phyloP scores from a whole-genome alignment of 768 basidiomycete species.

The Glaciozyma antarctica region DNA sequence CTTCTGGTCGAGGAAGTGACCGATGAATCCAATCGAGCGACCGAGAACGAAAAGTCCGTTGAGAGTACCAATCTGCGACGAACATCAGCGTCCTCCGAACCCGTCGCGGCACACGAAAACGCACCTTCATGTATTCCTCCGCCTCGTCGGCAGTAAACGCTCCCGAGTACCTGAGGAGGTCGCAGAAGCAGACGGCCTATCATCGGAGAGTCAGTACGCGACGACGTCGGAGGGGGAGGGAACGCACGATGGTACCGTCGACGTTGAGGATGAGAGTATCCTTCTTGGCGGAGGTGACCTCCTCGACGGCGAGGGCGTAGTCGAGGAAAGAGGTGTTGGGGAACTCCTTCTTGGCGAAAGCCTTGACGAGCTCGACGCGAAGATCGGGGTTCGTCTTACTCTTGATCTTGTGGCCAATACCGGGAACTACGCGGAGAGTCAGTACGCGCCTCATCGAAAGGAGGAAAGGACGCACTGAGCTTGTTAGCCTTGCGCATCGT shows the following conservation, averaged over 20 bases:
- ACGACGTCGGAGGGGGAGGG: slow-evolving; percentile 3
- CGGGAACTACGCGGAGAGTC: slow-evolving; percentile 49
- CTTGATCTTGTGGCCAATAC: slow-evolving; percentile 99
- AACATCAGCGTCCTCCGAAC: background rate
- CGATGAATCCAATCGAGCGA: slow-evolving; percentile 94
- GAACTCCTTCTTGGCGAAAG: slow-evolving; percentile 92
- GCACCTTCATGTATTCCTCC: slow-evolving; percentile 74
- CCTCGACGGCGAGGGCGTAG: slow-evolving; percentile 83
- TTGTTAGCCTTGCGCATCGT: slow-evolving; percentile 45
- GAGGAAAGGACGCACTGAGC: slow-evolving; percentile 34
- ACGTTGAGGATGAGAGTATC: slow-evolving; percentile 96
- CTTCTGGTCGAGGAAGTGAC: slow-evolving; percentile 69
- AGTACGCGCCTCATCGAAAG: slow-evolving; percentile 39
- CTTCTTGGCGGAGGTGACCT: slow-evolving; percentile 95
- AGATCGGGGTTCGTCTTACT: slow-evolving; percentile 72
- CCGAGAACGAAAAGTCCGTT: slow-evolving; percentile 97
- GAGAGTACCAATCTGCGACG: slow-evolving; percentile 63
- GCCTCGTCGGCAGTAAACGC: slow-evolving; percentile 94
- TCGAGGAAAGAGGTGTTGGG: slow-evolving; percentile 62
- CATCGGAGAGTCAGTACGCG: background rate
- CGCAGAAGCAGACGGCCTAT: slow-evolving; percentile 83
- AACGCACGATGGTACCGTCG: slow-evolving; percentile 56
- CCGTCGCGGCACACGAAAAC: background rate
- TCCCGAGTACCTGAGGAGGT: slow-evolving; percentile 79
- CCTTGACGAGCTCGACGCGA: slow-evolving; percentile 54